These are phyloP conservation scores for Colletotrichum phormii DNA, from an alignment of 2,329 filamentous ascomycete species.

Conservation along the genomic window DNA sequence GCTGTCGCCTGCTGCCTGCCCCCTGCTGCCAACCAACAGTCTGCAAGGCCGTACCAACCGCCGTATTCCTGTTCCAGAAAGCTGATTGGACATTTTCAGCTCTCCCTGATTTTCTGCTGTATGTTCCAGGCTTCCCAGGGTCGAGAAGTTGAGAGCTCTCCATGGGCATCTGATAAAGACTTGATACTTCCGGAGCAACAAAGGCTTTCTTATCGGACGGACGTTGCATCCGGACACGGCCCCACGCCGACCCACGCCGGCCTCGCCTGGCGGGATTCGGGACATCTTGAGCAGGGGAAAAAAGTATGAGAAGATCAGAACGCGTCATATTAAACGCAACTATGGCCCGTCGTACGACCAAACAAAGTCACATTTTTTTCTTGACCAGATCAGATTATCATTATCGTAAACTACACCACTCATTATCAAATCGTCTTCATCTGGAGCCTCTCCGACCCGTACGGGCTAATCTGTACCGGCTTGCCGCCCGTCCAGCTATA, in stretches of 20 bases:
- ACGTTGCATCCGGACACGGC: neutral
- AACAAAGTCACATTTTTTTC: neutral
- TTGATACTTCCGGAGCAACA: neutral
- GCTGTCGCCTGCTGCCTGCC: neutral
- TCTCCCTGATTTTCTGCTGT: neutral
- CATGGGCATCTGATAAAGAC: neutral
- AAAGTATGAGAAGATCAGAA: no score
- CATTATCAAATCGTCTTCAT: constrained; percentile 23
- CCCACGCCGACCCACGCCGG: neutral
- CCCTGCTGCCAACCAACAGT: neutral
- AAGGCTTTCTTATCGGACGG: neutral
- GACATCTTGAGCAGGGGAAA: neutral
- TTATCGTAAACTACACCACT: neutral
- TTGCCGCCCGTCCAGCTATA: constrained; percentile 40
- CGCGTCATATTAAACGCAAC: no score
- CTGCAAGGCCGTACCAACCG: neutral
- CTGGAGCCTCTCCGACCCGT: constrained; percentile 25
- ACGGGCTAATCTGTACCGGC: constrained; percentile 30
- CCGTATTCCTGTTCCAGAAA: neutral
- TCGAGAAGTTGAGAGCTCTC: neutral
- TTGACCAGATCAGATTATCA: neutral
- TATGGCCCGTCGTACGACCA: neutral
- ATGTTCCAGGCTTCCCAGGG: neutral
- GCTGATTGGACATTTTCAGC: neutral
- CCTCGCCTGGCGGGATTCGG: neutral